A percentile compares a stretch with the other conserved stretches of the same genome.
Evolutionary conservation across 768 basidiomycete genomes (phyloP).

Genomic region (Kwoniella mangroviensis): DNA sequence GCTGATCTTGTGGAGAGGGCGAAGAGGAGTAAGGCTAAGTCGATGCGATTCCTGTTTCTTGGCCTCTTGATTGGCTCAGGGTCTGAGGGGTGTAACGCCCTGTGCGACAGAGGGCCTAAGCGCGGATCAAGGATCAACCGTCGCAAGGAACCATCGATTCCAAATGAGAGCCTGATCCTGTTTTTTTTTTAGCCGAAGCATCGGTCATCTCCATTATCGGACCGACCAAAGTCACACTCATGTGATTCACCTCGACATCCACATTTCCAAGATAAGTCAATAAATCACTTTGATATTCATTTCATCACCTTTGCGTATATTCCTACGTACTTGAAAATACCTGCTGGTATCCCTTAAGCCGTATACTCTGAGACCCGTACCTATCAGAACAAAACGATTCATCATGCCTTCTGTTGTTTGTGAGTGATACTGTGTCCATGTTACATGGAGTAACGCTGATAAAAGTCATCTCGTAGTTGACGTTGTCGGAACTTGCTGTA

Average conservation of each 20-base stretch:
- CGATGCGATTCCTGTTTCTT: background rate
- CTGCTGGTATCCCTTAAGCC: background rate
- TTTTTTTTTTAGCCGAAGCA: slow-evolving; percentile 4
- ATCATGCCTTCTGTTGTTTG: slow-evolving; percentile 43
- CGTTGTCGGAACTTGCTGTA: slow-evolving; percentile 45
- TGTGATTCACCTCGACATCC: background rate
- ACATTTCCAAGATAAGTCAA: background rate
- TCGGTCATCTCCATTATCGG: background rate
- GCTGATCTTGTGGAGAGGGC: no score
- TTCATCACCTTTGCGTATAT: no score
- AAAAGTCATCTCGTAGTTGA: slow-evolving; percentile 27
- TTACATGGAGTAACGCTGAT: background rate
- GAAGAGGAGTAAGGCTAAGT: background rate
- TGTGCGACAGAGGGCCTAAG: background rate
- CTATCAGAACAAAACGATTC: background rate
- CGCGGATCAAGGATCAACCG: background rate
- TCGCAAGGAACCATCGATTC: background rate
- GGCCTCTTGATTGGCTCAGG: background rate
- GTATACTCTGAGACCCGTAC: background rate
- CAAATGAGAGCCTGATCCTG: background rate
- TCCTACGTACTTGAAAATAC: no score
- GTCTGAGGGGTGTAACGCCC: background rate
- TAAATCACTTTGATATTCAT: no score
- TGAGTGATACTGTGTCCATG: slow-evolving; percentile 15
- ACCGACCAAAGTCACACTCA: background rate